phyloP scores from a whole-genome alignment of 257 asterid genomes.

The Lycium ferocissimum region DNA sequence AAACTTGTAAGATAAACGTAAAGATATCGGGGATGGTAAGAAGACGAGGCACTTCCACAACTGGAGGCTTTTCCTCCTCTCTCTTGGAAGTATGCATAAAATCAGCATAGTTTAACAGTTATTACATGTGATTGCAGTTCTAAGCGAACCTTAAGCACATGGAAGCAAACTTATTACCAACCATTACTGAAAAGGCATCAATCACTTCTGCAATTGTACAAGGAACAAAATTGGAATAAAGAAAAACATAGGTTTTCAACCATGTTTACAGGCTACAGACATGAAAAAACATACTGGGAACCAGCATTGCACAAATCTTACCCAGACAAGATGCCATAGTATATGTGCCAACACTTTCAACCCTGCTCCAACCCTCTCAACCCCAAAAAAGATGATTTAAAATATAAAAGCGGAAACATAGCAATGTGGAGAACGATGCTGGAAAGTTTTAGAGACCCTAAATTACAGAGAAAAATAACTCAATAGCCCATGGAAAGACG shows the following conservation, averaged over 20 bases:
- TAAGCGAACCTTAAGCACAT: background rate
- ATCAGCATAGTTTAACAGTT: background rate
- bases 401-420: background rate
- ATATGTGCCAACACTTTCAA: background rate
- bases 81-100: background rate
- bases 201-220: background rate
- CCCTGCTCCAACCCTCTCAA: background rate
- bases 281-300: background rate
- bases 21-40: background rate
- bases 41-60: background rate
- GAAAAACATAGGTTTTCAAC: background rate
- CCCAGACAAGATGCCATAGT: background rate
- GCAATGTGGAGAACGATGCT: background rate
- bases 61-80: background rate
- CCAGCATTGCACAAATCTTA: background rate
- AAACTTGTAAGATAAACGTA: background rate
- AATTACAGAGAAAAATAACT: background rate
- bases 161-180: background rate
- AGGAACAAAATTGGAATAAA: background rate
- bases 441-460: background rate
- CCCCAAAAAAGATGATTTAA: background rate
- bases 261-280: constrained; percentile 13
- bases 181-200: constrained; percentile 3
- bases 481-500: background rate
- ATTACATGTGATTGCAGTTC: background rate